phyloP scores from a whole-genome alignment of 345 rosid genomes.

The Gossypioides kirkii region DNA sequence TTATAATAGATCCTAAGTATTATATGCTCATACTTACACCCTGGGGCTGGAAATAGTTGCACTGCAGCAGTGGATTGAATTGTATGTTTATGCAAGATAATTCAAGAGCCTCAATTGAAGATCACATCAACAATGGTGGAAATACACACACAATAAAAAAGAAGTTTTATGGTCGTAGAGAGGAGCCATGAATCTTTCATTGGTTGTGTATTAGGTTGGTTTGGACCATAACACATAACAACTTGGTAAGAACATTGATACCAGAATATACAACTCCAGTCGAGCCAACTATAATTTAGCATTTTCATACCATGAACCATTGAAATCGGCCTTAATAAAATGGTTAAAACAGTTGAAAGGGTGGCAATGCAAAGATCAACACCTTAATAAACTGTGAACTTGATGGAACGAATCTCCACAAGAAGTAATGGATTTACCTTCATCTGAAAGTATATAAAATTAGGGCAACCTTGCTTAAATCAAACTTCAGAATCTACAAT shows the following conservation, averaged over 20 bases:
- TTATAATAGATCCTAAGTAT: not conserved
- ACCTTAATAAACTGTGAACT: not conserved
- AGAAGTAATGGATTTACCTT: constrained; percentile 21
- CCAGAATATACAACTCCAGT: too few species aligned
- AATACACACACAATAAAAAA: too few species aligned
- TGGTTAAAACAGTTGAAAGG: not conserved
- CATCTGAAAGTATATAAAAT: not conserved
- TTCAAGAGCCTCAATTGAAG: not conserved
- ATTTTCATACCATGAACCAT: not conserved
- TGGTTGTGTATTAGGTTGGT: too few species aligned
- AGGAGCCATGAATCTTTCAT: too few species aligned
- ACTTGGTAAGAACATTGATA: too few species aligned
- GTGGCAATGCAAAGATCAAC: not conserved
- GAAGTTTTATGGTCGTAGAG: too few species aligned
- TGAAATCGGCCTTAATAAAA: not conserved
- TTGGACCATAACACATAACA: too few species aligned
- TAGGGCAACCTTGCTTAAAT: not conserved
- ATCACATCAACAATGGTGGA: too few species aligned
- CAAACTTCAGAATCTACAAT: not conserved
- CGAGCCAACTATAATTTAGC: not conserved
- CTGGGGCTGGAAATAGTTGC: not conserved
- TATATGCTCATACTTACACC: not conserved
- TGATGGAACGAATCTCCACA: constrained; percentile 15
- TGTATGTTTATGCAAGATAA: not conserved
- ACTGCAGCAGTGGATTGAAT: not conserved